Evolutionary conservation across 257 asterid genomes (phyloP).

Genomic region (Salvia rosmarinus): DNA sequence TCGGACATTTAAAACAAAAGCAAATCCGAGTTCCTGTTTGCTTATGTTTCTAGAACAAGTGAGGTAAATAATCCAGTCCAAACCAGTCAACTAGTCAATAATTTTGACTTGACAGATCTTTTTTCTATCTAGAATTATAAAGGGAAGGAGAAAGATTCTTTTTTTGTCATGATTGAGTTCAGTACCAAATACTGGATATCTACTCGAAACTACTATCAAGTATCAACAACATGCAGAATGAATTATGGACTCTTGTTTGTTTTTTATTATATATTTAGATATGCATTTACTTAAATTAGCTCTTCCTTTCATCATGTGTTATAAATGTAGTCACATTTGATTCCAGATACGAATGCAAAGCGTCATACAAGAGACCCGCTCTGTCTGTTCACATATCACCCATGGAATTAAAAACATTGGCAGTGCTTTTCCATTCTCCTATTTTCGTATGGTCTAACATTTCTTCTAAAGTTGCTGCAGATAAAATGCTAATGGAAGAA

Average conservation of each 20-base stretch:
- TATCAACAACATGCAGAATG: neutral
- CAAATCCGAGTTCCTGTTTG: neutral
- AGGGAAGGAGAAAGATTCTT: neutral
- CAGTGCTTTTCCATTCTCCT: neutral
- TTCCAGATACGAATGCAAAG: neutral
- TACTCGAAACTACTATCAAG: neutral
- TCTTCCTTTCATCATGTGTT: neutral
- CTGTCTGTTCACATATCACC: neutral
- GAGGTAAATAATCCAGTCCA: neutral
- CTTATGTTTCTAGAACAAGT: neutral
- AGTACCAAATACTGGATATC: neutral
- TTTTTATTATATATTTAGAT: neutral
- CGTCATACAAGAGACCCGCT: neutral
- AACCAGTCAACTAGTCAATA: neutral
- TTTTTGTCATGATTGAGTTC: neutral
- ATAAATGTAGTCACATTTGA: neutral
- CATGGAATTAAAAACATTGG: no score
- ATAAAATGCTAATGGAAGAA: conserved; percentile 4
- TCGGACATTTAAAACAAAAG: neutral
- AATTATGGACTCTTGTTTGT: neutral
- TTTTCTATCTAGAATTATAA: neutral
- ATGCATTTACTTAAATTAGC: neutral
- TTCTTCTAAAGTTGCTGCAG: neutral
- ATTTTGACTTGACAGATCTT: neutral
- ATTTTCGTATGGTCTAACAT: neutral